Evolutionary conservation across 139 green algal genomes (phyloP), one percentile per base, ranked within the genome.

Genomic region (Chlorella sp.): DNA sequence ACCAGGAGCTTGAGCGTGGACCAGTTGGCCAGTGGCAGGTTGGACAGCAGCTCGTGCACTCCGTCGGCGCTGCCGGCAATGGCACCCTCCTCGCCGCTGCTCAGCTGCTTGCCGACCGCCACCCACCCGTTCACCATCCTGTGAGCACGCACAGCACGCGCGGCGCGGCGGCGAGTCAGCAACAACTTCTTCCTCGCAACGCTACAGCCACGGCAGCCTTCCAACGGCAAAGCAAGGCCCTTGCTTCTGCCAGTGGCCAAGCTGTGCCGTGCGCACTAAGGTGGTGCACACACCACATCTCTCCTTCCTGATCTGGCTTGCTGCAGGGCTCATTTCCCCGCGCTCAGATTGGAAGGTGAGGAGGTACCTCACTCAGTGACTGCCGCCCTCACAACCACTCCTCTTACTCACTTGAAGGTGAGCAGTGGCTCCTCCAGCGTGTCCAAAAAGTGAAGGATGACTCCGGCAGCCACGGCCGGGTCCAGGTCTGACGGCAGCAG

Each of bases 351-450:
- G n/a, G n/a, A n/a, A n/a, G n/a, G n/a, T n/a, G n/a, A n/a, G n/a
- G n/a, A n/a, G n/a, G n/a, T n/a, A n/a, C n/a, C n/a, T n/a, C n/a
- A n/a, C n/a, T n/a, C n/a, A n/a, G 42, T 55, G 42, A 24, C 10
- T 24, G 17, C 42, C 42, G 17, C 42, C 42, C 42, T 55, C 42
- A 10, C 42, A 55, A 17, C 42, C 42, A 24, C 42, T 55, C n/a
- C n/a, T n/a, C n/a, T n/a, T n/a, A n/a, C n/a, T 55, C 14, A 35
- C 61, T 35, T 67, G 61, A 17, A 30, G n/a, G 29, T 27, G 23
- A 67, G 61, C 61, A 67, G 61, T 2, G 61, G 61, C 61, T 67
- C 61, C n/a, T 67, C 61, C 61, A 67, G 61, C 3, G 61, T 35
- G 61, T 6, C 61, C 3, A 67, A 17, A 27, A 67, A 67, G 61